Percentiles rank a stretch among this genome's conserved stretches.
Conservation (phyloP, 2,329 filamentous ascomycete species). For the Claviceps arundinis region DNA sequence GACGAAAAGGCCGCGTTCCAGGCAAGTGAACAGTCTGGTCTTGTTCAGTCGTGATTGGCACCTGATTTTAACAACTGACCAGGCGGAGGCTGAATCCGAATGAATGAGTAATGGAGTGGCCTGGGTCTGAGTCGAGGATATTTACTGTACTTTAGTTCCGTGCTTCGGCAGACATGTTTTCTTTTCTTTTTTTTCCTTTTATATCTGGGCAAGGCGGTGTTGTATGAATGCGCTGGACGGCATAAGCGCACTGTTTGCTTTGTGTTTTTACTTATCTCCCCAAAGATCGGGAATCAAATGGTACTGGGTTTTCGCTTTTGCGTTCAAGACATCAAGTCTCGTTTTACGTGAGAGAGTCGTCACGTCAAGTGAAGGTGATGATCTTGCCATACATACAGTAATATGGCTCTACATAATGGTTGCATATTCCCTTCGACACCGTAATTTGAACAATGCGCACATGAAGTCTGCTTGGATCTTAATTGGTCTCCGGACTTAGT, state of each 20-base stretch:
- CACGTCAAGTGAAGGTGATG: too few relatives aligned
- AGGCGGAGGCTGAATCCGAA: conserved; percentile 45
- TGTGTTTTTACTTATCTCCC: not conserved
- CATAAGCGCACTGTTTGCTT: conserved; percentile 15
- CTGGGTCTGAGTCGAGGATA: conserved; percentile 4
- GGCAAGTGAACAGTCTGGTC: conserved; percentile 38
- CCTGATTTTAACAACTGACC: conserved; percentile 7
- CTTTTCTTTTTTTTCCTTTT: conserved; percentile 17
- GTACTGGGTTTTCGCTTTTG: conserved; percentile 21
- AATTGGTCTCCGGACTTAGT: too few relatives aligned
- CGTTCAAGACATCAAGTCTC: conserved; percentile 8
- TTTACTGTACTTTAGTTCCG: conserved; percentile 7
- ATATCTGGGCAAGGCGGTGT: conserved; percentile 23
- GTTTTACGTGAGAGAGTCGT: too few relatives aligned
- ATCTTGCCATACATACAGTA: too few relatives aligned
- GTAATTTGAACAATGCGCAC: too few relatives aligned
- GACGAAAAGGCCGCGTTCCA: conserved; percentile 93
- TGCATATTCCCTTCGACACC: too few relatives aligned
- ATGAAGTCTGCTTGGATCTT: too few relatives aligned
- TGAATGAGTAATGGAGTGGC: conserved; percentile 11
- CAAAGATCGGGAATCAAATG: conserved; percentile 17
- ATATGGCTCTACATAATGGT: too few relatives aligned
- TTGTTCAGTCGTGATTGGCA: too few relatives aligned
- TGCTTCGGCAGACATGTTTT: conserved; percentile 12
- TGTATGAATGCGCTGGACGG: conserved; percentile 27